Evolutionary conservation across 108 stramenopile genomes (phyloP).

Genomic region (Nitzschia sp.): DNA sequence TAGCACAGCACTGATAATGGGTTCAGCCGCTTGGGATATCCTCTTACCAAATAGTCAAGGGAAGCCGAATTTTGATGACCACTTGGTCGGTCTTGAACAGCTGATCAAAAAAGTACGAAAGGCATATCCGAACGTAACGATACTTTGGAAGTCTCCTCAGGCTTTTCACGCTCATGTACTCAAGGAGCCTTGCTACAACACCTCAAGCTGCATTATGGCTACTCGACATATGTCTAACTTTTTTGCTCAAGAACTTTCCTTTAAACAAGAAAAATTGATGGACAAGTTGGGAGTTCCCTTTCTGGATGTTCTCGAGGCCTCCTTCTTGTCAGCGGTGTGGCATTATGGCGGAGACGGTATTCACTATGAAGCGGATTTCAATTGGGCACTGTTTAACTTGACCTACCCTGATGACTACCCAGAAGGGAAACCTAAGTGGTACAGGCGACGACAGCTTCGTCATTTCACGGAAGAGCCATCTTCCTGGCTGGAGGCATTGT

Average conservation of each 20-base stretch:
- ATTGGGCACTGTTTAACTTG: slow-evolving; percentile 6
- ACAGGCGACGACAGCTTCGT: no score
- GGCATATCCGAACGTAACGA: slow-evolving; percentile 12
- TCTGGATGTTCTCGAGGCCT: slow-evolving; percentile 39
- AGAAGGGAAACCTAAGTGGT: no score
- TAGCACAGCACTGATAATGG: slow-evolving; percentile 20
- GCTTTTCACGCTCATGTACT: slow-evolving; percentile 39
- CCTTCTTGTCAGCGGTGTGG: slow-evolving; percentile 38
- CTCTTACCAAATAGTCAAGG: slow-evolving; percentile 8
- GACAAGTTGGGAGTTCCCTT: slow-evolving; percentile 26
- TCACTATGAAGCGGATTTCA: slow-evolving; percentile 40
- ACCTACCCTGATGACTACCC: no score
- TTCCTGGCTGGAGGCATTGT: no score
- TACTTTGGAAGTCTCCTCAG: slow-evolving; percentile 38
- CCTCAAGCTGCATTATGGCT: slow-evolving; percentile 7
- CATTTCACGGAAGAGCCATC: no score
- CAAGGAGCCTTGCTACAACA: slow-evolving; percentile 22
- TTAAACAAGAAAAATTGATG: slow-evolving; percentile 21
- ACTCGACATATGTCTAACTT: slow-evolving; percentile 37
- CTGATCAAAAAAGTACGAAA: slow-evolving; percentile 5
- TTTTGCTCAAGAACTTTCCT: slow-evolving; percentile 23
- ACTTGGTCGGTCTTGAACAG: slow-evolving; percentile 10
- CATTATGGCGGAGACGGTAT: slow-evolving; percentile 39
- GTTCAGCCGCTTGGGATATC: slow-evolving; percentile 33
- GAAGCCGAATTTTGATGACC: slow-evolving; percentile 12